Base-by-base conservation (phyloP, 257 asterid species). In the Ballota nigra region DNA sequence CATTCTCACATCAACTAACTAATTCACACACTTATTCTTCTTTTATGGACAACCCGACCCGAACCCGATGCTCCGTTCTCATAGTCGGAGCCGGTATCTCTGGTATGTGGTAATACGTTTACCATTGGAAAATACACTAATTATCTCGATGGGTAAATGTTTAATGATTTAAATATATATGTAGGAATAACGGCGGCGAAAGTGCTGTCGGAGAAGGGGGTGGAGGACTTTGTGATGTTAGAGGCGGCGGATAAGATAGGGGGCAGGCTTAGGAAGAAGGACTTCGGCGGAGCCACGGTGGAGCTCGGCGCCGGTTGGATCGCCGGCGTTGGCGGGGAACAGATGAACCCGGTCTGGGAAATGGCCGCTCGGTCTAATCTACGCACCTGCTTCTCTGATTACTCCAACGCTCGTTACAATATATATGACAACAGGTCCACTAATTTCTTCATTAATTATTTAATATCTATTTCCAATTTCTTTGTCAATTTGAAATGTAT, bases 271-370 rank as follows among this genome's bases (percentile, higher is more conserved):
- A 82, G 82, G 82, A 92, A 88, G 86, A 96, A 86, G 77, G 74
- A 82, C 41, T 92, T 92, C 65, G 89, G 86, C 62, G 94, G 92
- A 60, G 91, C 85, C 12, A 76, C 92, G 79, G 98, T 87, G 81
- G 98, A 92, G 77, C 86, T 87, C 74, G 98, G 98, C 41, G 98
- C 98, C 68, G 98, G 98, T 5, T 92, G 98, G 98, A 85, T 92
- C 72, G 89, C 98, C 77, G 98, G 98, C 29, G 97, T 90, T 64
- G 98, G 98, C 15, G 98, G 96, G 0, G 34, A 84, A 53, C 84
- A 80, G 65, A 36, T 82, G 3, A 92, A 92, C 52, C 98, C 98
- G 1, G 82, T 92, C 2, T 90, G 97, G 98, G 97, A 92, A 64
- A 83, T 92, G 36, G 90, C 98, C 3, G 63, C 78, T 11, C 83